Evolutionary conservation across 495 filamentous ascomycete genomes (phyloP).

Genomic region (Haplographium delicatum): DNA sequence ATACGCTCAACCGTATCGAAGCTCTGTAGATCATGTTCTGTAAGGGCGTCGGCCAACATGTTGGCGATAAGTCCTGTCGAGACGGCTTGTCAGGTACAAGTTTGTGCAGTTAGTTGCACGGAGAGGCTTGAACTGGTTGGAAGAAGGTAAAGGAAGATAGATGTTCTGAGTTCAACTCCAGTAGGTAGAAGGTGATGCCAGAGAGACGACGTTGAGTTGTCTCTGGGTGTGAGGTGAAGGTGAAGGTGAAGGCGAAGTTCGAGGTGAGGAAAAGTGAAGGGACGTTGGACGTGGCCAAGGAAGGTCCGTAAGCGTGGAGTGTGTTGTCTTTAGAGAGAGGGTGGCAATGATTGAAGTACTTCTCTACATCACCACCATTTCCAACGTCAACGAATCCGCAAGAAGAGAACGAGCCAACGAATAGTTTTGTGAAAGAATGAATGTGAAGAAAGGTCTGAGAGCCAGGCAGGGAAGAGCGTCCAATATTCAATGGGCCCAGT

Average conservation of each 20-base stretch:
- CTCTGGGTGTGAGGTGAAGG: no score
- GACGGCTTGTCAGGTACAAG: background rate
- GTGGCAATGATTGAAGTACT: background rate
- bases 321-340: background rate
- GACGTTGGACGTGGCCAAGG: background rate
- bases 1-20: conserved; percentile 51
- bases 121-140: background rate
- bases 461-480: background rate
- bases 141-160: background rate
- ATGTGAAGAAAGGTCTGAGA: background rate
- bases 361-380: background rate
- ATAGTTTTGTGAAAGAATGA: no score
- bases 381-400: background rate
- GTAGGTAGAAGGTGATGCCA: background rate
- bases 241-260: no score
- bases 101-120: background rate
- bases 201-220: background rate
- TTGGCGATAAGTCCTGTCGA: background rate
- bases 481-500: background rate
- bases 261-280: background rate
- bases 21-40: conserved; percentile 21
- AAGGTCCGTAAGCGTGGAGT: background rate
- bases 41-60: conserved; percentile 20
- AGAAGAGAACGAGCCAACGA: background rate
- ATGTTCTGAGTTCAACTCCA: background rate